Conservation (phyloP, 1,139 yeast species). For the Yamadazyma triangularis region DNA sequence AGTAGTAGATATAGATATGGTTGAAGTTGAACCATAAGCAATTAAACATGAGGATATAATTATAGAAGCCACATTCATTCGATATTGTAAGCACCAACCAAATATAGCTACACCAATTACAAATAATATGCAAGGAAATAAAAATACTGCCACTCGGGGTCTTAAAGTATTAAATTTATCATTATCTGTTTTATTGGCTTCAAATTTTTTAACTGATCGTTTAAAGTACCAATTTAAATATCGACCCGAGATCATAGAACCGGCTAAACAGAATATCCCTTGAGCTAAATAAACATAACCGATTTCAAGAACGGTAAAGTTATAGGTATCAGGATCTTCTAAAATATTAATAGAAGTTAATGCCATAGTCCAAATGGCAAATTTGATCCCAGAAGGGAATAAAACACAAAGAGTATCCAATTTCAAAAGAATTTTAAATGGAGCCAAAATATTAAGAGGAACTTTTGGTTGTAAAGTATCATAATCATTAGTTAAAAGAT, state of each 20-base stretch:
- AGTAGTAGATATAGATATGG: constrained; percentile 29
- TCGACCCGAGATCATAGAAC: constrained; percentile 28
- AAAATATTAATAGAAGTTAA: constrained; percentile 29
- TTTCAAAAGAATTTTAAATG: constrained; percentile 25
- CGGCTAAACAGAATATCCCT: constrained; percentile 27
- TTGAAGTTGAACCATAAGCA: constrained; percentile 23
- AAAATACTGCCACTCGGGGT: constrained; percentile 23
- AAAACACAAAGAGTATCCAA: constrained; percentile 21
- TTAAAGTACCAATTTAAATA: constrained; percentile 25
- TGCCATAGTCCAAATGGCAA: constrained; percentile 35
- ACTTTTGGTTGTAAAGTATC: constrained; percentile 18
- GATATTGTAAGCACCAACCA: constrained; percentile 37
- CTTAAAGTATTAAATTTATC: constrained; percentile 22
- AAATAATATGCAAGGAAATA: constrained; percentile 20
- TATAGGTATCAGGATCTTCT: constrained; percentile 22
- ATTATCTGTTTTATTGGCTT: constrained; percentile 13
- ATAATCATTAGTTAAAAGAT: constrained; percentile 22
- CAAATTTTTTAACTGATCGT: constrained; percentile 14
- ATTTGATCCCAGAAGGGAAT: constrained; percentile 31
- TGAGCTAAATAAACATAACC: constrained; percentile 39
- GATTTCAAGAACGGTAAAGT: constrained; percentile 31
- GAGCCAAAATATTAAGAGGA: constrained; percentile 21
- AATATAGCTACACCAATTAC: constrained; percentile 28
- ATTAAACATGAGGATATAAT: constrained; percentile 28
- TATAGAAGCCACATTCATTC: constrained; percentile 22